phyloP scores from a whole-genome alignment of 495 filamentous ascomycete genomes.

The Tuber melanosporum region DNA sequence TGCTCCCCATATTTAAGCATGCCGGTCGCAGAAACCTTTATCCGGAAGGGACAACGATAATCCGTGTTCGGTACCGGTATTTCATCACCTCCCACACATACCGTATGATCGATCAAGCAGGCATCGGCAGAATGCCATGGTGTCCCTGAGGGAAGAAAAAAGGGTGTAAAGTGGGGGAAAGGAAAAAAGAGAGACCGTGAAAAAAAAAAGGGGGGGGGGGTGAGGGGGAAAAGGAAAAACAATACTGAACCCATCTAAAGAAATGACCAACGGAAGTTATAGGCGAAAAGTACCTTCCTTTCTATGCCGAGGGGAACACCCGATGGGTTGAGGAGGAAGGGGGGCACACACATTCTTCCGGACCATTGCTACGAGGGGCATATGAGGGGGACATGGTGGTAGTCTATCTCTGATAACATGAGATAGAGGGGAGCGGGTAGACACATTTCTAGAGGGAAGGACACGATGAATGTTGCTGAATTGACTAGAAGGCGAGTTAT shows the following conservation, averaged over 20 bases:
- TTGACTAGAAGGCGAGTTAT: neutral
- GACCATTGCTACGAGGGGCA: neutral
- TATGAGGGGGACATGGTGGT: neutral
- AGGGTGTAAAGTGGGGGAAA: neutral
- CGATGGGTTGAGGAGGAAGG: constrained; percentile 1
- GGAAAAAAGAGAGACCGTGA: neutral
- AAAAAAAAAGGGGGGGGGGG: neutral
- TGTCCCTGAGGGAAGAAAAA: neutral
- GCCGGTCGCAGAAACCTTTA: constrained; percentile 1
- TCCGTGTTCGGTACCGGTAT: neutral
- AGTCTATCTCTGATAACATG: neutral
- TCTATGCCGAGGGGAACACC: neutral
- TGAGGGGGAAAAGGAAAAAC: neutral
- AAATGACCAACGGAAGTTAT: neutral
- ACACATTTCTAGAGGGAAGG: neutral
- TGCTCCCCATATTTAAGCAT: neutral
- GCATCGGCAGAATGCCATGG: neutral
- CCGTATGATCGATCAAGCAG: neutral
- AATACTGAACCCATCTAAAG: neutral
- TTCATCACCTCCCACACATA: neutral
- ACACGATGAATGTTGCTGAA: neutral
- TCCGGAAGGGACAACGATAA: neutral
- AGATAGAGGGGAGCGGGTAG: neutral
- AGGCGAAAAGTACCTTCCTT: constrained; percentile 3
- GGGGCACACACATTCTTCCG: neutral